A percentile compares a stretch with the other conserved stretches of the same genome.
These are phyloP conservation scores for Massarina eburnea DNA, from an alignment of 2,329 filamentous ascomycete species.

Conservation along the genomic window DNA sequence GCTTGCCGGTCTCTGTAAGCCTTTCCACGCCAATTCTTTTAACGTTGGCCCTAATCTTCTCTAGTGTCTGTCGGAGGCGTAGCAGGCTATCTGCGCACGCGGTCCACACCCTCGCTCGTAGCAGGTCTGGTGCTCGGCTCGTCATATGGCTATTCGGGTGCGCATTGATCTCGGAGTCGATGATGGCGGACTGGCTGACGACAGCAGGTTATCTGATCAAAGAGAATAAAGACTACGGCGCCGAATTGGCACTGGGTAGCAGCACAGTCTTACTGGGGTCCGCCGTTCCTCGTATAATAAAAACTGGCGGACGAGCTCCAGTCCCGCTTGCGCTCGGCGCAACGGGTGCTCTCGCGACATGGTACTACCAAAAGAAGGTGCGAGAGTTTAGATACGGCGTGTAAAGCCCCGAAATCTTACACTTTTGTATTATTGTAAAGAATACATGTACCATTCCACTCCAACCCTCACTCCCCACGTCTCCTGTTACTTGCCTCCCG, in stretches of 20 bases:
- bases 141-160: slow-evolving; percentile 30
- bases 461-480: background rate
- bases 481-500: background rate
- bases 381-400: slow-evolving; percentile 32
- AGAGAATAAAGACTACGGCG: slow-evolving; percentile 31
- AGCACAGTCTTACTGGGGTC: slow-evolving; percentile 26
- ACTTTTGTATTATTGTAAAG: background rate
- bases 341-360: slow-evolving; percentile 26
- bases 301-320: slow-evolving; percentile 29
- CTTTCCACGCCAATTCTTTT: background rate
- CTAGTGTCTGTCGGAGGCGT: slow-evolving; percentile 30
- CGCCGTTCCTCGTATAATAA: slow-evolving; percentile 28
- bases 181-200: background rate
- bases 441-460: background rate
- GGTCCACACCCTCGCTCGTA: slow-evolving; percentile 30
- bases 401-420: slow-evolving; percentile 6
- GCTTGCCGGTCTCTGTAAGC: slow-evolving; percentile 29
- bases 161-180: background rate
- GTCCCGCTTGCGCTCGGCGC: slow-evolving; percentile 28
- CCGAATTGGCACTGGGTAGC: slow-evolving; percentile 30
- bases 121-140: slow-evolving; percentile 28
- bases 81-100: slow-evolving; percentile 29
- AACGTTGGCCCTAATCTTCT: background rate
- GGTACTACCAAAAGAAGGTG: slow-evolving; percentile 35
- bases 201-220: slow-evolving; percentile 29